These are phyloP conservation scores for Hortiboletus campestris DNA, from an alignment of 768 basidiomycete genomes.

Conservation along the genomic window DNA sequence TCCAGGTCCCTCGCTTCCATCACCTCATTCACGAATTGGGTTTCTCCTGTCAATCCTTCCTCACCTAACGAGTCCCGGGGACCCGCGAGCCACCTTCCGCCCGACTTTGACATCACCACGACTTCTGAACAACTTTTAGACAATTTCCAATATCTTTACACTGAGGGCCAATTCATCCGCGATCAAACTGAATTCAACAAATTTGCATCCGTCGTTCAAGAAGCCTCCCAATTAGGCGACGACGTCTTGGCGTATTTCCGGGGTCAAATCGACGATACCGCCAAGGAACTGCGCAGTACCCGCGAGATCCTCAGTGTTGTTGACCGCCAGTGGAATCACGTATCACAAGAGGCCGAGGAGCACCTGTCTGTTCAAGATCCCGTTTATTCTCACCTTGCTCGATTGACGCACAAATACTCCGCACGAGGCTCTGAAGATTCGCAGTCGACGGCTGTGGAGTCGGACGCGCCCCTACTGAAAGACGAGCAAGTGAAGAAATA, in stretches of 20 bases:
- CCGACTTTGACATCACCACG: slow-evolving; percentile 45
- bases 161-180: slow-evolving; percentile 38
- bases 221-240: slow-evolving; percentile 46
- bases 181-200: slow-evolving; percentile 39
- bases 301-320: slow-evolving; percentile 45
- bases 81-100: slow-evolving; percentile 36
- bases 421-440: slow-evolving; percentile 70
- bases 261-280: slow-evolving; percentile 49
- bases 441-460: slow-evolving; percentile 48
- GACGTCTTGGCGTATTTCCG: slow-evolving; percentile 52
- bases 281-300: slow-evolving; percentile 47
- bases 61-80: slow-evolving; percentile 27
- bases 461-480: slow-evolving; percentile 14
- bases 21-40: slow-evolving; percentile 42
- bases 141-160: slow-evolving; percentile 52
- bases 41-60: slow-evolving; percentile 14
- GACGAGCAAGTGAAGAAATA: slow-evolving; percentile 17
- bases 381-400: slow-evolving; percentile 5
- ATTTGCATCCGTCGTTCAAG: slow-evolving; percentile 46
- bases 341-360: slow-evolving; percentile 45
- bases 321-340: slow-evolving; percentile 42
- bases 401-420: slow-evolving; percentile 31
- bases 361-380: slow-evolving; percentile 29
- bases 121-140: slow-evolving; percentile 50
- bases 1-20: slow-evolving; percentile 47